phyloP scores from a whole-genome alignment of 2,329 filamentous ascomycete species.

The Diplodia corticola region DNA sequence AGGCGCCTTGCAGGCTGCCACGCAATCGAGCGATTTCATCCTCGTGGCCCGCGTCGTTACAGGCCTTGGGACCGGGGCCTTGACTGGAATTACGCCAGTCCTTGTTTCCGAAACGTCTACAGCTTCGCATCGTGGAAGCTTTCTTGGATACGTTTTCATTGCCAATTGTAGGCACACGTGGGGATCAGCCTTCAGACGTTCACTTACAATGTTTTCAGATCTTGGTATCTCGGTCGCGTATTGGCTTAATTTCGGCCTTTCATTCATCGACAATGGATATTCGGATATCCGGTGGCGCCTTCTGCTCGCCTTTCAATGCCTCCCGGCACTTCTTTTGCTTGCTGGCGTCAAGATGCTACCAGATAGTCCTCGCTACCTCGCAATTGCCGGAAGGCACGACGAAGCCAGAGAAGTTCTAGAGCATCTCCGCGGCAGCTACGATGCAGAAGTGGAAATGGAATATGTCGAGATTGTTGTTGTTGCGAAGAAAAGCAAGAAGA shows the following conservation, averaged over 20 bases:
- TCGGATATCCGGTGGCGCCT: slow-evolving; percentile 31
- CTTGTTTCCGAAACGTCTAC: slow-evolving; percentile 22
- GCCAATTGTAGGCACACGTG: slow-evolving; percentile 44
- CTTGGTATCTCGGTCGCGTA: slow-evolving; percentile 47
- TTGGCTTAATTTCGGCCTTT: slow-evolving; percentile 29
- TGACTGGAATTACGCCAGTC: slow-evolving; percentile 25
- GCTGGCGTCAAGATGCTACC: slow-evolving; percentile 46
- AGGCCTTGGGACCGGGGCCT: slow-evolving; percentile 53
- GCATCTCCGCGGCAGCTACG: slow-evolving; percentile 37
- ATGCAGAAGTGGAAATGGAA: slow-evolving; percentile 30
- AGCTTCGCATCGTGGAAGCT: slow-evolving; percentile 22
- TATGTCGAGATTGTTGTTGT: slow-evolving; percentile 40
- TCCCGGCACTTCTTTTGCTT: slow-evolving; percentile 46
- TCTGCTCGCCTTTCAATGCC: slow-evolving; percentile 41
- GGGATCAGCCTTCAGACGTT: not conserved
- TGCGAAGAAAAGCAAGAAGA: slow-evolving; percentile 34
- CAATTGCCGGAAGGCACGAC: slow-evolving; percentile 30
- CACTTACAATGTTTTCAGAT: slow-evolving; percentile 27
- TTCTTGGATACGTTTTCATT: slow-evolving; percentile 41
- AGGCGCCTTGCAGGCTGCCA: slow-evolving; percentile 50
- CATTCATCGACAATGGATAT: slow-evolving; percentile 28
- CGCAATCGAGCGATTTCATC: slow-evolving; percentile 51
- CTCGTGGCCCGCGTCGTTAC: slow-evolving; percentile 53
- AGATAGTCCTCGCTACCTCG: slow-evolving; percentile 46
- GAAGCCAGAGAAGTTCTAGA: slow-evolving; percentile 35